These are phyloP conservation scores for Naganishia friedmannii DNA, from an alignment of 768 basidiomycete genomes.

Conservation along the genomic window DNA sequence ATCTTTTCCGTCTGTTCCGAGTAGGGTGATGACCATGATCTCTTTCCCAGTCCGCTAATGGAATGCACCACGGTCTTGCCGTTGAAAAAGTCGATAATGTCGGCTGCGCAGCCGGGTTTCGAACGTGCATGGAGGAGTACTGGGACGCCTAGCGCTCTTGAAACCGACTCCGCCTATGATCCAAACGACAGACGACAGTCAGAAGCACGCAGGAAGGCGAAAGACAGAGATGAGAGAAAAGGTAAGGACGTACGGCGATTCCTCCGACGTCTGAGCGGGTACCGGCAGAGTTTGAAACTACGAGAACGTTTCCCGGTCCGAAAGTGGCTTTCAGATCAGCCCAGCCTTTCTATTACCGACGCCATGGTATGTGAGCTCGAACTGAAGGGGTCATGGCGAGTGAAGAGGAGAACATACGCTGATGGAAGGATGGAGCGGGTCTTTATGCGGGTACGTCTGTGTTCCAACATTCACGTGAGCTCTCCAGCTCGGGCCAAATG, in stretches of 20 bases:
- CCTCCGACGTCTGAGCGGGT: constrained; percentile 67
- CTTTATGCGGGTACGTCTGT: constrained; percentile 77
- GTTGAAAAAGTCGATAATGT: constrained; percentile 71
- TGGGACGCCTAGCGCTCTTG: constrained; percentile 70
- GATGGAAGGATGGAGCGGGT: constrained; percentile 72
- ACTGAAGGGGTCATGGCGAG: too few relatives aligned
- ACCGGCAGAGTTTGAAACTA: constrained; percentile 94
- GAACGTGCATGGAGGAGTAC: constrained; percentile 72
- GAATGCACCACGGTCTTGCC: constrained; percentile 56
- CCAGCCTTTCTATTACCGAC: constrained; percentile 68
- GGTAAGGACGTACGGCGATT: constrained; percentile 62
- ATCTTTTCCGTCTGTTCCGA: constrained; percentile 5
- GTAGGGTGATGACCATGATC: constrained; percentile 47
- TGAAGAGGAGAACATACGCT: constrained; percentile 23
- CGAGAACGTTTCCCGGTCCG: constrained; percentile 72
- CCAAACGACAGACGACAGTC: not conserved
- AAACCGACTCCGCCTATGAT: constrained; percentile 77
- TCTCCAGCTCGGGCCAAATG: not conserved
- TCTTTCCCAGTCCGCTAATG: constrained; percentile 24
- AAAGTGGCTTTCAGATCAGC: constrained; percentile 67
- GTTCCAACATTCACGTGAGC: not conserved
- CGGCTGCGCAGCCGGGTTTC: constrained; percentile 77
- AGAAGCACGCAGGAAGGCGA: not conserved
- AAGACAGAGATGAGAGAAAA: not conserved
- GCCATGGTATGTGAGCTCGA: not conserved